These are phyloP conservation scores for Vicia faba DNA, from an alignment of 306 rosid genomes.

Conservation along the genomic window DNA sequence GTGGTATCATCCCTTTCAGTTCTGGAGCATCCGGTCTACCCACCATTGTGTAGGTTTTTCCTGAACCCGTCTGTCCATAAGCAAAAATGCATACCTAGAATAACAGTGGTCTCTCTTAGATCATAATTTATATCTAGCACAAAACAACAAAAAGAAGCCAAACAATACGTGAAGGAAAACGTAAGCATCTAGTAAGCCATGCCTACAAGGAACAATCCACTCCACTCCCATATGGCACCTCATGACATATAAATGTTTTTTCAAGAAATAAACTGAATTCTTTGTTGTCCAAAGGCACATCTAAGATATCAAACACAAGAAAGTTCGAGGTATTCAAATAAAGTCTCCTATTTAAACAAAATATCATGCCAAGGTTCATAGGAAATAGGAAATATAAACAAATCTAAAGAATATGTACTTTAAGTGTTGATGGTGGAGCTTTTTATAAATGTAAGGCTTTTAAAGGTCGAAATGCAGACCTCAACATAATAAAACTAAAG, in stretches of 20 bases:
- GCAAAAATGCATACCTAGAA: constrained; percentile 96
- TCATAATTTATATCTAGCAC: neutral
- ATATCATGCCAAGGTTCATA: constrained; percentile 15
- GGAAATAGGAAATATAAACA: constrained; percentile 10
- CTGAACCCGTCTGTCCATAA: constrained; percentile 96
- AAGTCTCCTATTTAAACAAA: neutral
- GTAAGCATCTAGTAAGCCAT: no score
- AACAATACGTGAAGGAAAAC: no score
- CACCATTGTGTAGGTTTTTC: constrained; percentile 94
- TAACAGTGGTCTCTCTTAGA: constrained; percentile 32
- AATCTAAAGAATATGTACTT: neutral
- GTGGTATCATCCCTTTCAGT: constrained; percentile 88
- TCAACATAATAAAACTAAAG: neutral
- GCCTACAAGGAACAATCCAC: no score
- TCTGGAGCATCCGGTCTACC: constrained; percentile 80
- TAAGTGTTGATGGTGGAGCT: neutral
- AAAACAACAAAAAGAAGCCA: constrained; percentile 4
- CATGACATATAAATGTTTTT: neutral
- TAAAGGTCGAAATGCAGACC: neutral
- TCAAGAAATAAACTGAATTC: constrained; percentile 7
- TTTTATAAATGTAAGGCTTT: neutral
- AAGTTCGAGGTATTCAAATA: neutral
- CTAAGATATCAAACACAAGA: neutral
- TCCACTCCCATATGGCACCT: neutral
- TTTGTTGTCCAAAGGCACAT: constrained; percentile 11